Percentiles rank a stretch among this genome's conserved stretches.
Evolutionary conservation across 2,329 filamentous ascomycete species (phyloP).

Genomic region (Bipolaris oryzae): DNA sequence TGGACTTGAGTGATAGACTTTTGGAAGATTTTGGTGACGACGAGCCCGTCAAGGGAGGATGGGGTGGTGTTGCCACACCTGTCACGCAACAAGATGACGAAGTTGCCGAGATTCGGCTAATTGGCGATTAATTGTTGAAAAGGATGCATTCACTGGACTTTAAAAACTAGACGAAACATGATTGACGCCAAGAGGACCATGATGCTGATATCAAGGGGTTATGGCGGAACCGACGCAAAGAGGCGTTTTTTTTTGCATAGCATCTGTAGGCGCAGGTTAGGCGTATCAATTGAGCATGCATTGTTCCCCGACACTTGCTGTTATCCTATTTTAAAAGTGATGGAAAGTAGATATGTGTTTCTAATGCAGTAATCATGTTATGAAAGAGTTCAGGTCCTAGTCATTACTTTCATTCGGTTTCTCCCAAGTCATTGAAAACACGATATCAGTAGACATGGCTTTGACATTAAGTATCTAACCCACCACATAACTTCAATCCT

Average conservation of each 20-base stretch:
- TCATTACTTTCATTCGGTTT: too few relatives aligned
- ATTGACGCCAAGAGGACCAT: background rate
- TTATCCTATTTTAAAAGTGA: background rate
- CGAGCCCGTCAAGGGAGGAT: constrained; percentile 3
- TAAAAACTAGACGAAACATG: constrained; percentile 1
- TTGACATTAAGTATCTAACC: too few relatives aligned
- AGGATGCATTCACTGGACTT: background rate
- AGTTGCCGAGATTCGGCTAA: constrained; percentile 14
- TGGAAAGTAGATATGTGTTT: too few relatives aligned
- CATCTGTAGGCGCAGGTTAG: constrained; percentile 4
- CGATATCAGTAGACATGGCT: too few relatives aligned
- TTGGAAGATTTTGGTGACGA: constrained; percentile 14
- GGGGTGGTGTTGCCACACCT: constrained; percentile 8
- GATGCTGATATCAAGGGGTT: background rate
- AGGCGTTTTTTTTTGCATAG: constrained; percentile 2
- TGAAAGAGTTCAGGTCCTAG: too few relatives aligned
- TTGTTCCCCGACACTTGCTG: background rate
- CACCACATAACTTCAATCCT: background rate
- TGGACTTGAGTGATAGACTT: constrained; percentile 8
- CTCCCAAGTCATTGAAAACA: too few relatives aligned
- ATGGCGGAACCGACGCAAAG: background rate
- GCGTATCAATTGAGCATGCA: constrained; percentile 5
- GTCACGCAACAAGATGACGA: constrained; percentile 12
- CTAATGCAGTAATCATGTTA: too few relatives aligned
- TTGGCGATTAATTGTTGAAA: constrained; percentile 1